These are phyloP conservation scores for Xylariaceae sp. DNA, from an alignment of 2,329 filamentous ascomycete genomes.

Conservation along the genomic window DNA sequence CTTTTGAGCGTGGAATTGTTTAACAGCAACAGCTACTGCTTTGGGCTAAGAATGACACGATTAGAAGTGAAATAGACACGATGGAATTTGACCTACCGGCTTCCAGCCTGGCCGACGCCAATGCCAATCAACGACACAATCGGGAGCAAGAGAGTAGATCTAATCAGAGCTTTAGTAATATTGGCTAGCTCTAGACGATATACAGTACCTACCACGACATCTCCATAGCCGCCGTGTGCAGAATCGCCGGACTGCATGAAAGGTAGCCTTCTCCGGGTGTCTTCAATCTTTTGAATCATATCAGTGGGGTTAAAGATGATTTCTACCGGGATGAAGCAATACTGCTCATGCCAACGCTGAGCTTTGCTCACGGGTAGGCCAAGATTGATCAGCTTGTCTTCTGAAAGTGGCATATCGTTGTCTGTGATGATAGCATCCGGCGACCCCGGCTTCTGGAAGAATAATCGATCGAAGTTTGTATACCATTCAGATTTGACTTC, in stretches of 20 bases:
- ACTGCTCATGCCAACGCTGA: background rate
- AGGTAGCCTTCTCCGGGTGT: background rate
- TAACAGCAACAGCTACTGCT: background rate
- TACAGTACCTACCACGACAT: background rate
- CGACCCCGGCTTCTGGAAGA: background rate
- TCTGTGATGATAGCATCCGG: background rate
- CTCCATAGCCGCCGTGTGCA: constrained; percentile 1
- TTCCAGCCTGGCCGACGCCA: background rate
- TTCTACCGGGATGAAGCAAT: background rate
- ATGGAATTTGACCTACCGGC: background rate
- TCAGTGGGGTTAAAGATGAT: constrained; percentile 1
- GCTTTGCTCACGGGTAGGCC: background rate
- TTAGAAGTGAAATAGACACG: too few relatives aligned
- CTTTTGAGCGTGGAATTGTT: background rate
- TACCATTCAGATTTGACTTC: constrained; percentile 1
- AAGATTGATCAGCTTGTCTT: background rate
- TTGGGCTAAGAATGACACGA: background rate
- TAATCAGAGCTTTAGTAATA: background rate
- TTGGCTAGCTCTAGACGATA: too few relatives aligned
- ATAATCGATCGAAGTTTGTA: background rate
- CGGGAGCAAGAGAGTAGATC: background rate
- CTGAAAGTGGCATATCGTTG: background rate
- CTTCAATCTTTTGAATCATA: background rate
- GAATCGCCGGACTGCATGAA: background rate
- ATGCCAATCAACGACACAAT: background rate